phyloP scores from a whole-genome alignment of 148 eudicot species.

The Diospyros kaki region DNA sequence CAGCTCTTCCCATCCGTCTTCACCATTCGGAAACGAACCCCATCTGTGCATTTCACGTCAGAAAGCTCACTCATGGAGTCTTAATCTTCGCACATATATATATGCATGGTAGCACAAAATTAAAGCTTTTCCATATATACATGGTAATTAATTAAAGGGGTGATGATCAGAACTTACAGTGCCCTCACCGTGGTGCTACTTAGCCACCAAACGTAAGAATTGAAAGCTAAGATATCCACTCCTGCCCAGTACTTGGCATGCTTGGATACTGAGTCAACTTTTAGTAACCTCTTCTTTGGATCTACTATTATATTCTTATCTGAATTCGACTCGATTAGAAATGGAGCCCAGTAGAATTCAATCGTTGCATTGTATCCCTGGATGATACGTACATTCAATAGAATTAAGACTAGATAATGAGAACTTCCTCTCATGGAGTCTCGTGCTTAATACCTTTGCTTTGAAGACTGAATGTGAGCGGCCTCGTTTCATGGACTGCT shows the following conservation, averaged over 20 bases:
- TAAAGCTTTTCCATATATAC: not conserved
- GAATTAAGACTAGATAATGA: conserved; percentile 64
- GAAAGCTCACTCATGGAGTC: not conserved
- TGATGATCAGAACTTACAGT: conserved; percentile 38
- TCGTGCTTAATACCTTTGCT: conserved; percentile 39
- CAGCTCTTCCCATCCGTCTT: conserved; percentile 74
- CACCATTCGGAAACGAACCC: conserved; percentile 92
- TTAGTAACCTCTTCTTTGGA: conserved; percentile 68
- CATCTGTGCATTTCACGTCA: conserved; percentile 41
- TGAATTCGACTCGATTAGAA: conserved; percentile 74
- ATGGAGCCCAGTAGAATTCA: conserved; percentile 99
- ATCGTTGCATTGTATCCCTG: conserved; percentile 82
- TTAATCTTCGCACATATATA: too few relatives aligned
- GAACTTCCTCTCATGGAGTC: not conserved
- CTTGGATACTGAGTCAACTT: conserved; percentile 69
- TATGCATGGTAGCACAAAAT: too few relatives aligned
- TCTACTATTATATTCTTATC: conserved; percentile 62
- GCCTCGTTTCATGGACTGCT: conserved; percentile 63
- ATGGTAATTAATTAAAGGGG: too few relatives aligned
- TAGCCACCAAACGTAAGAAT: conserved; percentile 98
- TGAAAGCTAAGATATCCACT: conserved; percentile 78
- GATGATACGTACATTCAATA: not conserved
- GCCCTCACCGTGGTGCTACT: conserved; percentile 66
- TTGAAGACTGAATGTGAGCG: conserved; percentile 51
- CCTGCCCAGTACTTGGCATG: conserved; percentile 80